Base-by-base conservation (phyloP, 2,329 filamentous ascomycete species). In the Parafenestella ontariensis region DNA sequence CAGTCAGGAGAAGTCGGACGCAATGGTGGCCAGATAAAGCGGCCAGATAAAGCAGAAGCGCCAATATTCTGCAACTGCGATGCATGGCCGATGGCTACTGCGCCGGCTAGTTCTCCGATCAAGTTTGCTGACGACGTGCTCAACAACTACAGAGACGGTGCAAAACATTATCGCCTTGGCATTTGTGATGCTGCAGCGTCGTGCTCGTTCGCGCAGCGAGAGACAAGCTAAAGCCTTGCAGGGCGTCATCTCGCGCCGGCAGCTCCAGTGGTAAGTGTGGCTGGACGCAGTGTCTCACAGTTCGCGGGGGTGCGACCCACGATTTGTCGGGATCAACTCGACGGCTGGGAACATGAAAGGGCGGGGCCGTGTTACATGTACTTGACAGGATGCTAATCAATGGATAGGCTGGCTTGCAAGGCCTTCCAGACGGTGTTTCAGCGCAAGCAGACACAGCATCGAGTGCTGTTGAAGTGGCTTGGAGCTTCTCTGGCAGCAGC, bases 391-490 rank as follows among this genome's bases (percentile, higher is more conserved):
- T 46, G 61, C 64, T 68, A 57, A 64, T 59, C 54, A 56, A 47
- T 57, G 55, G 58, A 62, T 58, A 90, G 88, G 80, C 78, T 94
- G 54, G 88, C 87, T 0, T 86, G 87, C 46, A 80, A 81, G 24
- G 91, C 92, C 5, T 96, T 96, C 66, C 73, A 79, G 41, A 78
- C 81, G 46, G 87, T 95, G 24, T 80, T 97, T 65, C 72, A 75
- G 43, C 83, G 81, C 63, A 91, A 89, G 72, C 92, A 96, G 80
- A 88, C 88, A 29, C 83, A 81, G 49, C 91, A 92, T 74, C 69
- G 68, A 5, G 76, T 76, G 26, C 82, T 93, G 13, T 75, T 97
- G 52, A 73, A 71, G 28, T 96, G 91, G 91, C 75, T 96, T 55
- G 79, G 67, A 44, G 54, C 41, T 46, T 71, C 74, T 56, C 60